phyloP scores from a whole-genome alignment of 2,329 filamentous ascomycete genomes.

The Pseudogymnoascus sp. region DNA sequence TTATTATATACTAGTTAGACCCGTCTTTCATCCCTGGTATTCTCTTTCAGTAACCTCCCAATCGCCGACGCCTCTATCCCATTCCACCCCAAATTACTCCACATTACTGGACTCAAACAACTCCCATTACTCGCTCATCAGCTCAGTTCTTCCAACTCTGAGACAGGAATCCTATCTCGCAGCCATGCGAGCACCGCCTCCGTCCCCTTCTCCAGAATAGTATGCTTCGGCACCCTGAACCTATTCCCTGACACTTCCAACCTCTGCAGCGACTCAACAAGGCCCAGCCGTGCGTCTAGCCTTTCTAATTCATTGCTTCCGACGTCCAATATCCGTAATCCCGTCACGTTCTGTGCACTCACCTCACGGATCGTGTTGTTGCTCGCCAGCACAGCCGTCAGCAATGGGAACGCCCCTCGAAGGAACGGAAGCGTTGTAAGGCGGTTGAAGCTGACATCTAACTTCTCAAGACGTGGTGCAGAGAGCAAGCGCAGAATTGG shows the following conservation, averaged over 20 bases:
- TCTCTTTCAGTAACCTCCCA: background rate
- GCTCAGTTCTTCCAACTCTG: slow-evolving; percentile 17
- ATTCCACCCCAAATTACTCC: slow-evolving; percentile 1
- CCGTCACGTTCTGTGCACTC: slow-evolving; percentile 65
- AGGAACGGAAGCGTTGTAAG: slow-evolving; percentile 63
- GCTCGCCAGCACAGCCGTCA: slow-evolving; percentile 64
- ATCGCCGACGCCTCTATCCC: slow-evolving; percentile 2
- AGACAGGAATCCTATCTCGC: slow-evolving; percentile 65
- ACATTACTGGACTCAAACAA: slow-evolving; percentile 1
- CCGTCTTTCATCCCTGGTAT: slow-evolving; percentile 3
- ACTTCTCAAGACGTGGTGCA: slow-evolving; percentile 68
- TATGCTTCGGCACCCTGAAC: slow-evolving; percentile 81
- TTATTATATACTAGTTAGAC: slow-evolving; percentile 6
- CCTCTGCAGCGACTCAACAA: slow-evolving; percentile 58
- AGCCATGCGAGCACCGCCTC: slow-evolving; percentile 79
- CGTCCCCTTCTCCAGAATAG: slow-evolving; percentile 78
- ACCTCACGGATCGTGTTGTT: slow-evolving; percentile 76
- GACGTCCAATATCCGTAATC: slow-evolving; percentile 70
- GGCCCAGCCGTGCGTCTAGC: slow-evolving; percentile 72
- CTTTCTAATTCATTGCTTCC: slow-evolving; percentile 81
- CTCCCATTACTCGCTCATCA: background rate
- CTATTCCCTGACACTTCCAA: slow-evolving; percentile 79
- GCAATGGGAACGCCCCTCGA: slow-evolving; percentile 59
- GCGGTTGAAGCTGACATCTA: slow-evolving; percentile 81
- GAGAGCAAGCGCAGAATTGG: slow-evolving; percentile 60